Conservation (phyloP, 2,329 filamentous ascomycete species). For the Didymella lethalis region DNA sequence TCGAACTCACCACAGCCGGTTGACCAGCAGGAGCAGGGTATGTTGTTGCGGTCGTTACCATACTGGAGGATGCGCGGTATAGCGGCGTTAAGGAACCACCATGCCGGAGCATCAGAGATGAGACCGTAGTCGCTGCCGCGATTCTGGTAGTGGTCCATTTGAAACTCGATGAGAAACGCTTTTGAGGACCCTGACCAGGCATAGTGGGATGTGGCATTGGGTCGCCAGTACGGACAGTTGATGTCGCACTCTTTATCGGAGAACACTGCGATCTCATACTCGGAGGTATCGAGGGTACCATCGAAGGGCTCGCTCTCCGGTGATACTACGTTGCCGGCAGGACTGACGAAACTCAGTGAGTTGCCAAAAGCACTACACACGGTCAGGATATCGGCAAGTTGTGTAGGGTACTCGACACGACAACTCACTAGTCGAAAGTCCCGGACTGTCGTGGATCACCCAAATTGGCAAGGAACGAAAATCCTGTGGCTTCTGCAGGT, state of each 20-base stretch:
- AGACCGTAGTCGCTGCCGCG: constrained; percentile 41
- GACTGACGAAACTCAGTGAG: constrained; percentile 64
- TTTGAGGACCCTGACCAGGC: constrained; percentile 75
- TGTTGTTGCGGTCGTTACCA: constrained; percentile 54
- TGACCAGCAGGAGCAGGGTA: constrained; percentile 74
- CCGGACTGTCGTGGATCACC: constrained; percentile 64
- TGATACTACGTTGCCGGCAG: constrained; percentile 57
- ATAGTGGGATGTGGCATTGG: constrained; percentile 63
- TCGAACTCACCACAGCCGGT: constrained; percentile 78
- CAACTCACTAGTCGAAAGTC: constrained; percentile 58
- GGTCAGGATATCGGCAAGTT: constrained; percentile 12
- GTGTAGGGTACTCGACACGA: neutral
- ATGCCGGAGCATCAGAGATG: constrained; percentile 73
- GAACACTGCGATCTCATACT: constrained; percentile 47
- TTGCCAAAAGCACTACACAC: constrained; percentile 59
- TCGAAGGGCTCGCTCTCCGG: constrained; percentile 59
- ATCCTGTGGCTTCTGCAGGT: constrained; percentile 56
- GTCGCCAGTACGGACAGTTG: constrained; percentile 59
- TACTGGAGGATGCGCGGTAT: constrained; percentile 77
- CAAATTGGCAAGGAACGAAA: constrained; percentile 67
- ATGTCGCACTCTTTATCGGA: constrained; percentile 55
- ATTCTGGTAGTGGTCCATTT: constrained; percentile 63
- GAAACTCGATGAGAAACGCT: constrained; percentile 76
- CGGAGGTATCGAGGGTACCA: constrained; percentile 52
- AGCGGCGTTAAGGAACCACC: constrained; percentile 78